Base-by-base conservation (phyloP, 371 early-diverging fungal genomes). In the Rhizopus arrhizus region DNA sequence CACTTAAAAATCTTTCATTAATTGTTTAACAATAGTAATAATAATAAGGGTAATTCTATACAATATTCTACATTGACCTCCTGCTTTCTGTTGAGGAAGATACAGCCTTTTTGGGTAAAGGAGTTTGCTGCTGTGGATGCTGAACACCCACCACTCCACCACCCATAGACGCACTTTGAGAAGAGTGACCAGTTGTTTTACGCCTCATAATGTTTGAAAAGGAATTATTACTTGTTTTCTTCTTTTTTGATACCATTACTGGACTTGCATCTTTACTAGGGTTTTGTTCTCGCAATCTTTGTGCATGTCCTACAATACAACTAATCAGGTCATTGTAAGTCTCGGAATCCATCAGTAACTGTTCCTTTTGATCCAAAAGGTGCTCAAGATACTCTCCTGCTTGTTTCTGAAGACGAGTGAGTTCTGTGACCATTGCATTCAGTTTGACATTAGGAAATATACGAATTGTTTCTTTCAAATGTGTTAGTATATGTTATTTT, bases 311-410 rank as follows among this genome's bases (percentile, higher is more conserved):
- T 4, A 92, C 91, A 47, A 93, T 77, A 41, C 88, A 88, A 32
- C 88, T 90, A 62, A 93, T 93, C 83, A 93, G 81, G 68, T 90
- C 90, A 62, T 93, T 91, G 71, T 91, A 91, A 58, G 91, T 90
- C 55, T 93, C 93, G 22, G 91, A 88, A 68, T 93, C 93, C 92
- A 93, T 91, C 56, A 90, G 78, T 56, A 91, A 77, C 60, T 91
- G 90, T 62, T 93, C 93, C 47, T 88, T 85, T 62, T 90, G 86
- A 68, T 93, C 93, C 56, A 93, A 75, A 72, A 91, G 82, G 62
- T 83, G 83, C 12, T 82, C 82, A n/a, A 87, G 72, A 48, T 83
- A 82, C 7, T 85, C 86, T 6, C 79, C 78, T 15, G 88, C 84
- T 58, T 87, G 88, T 35, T 77, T 78, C 28, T 84, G 82, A 42